phyloP scores from a whole-genome alignment of 2,329 filamentous ascomycete genomes.

The Zelopaecilomyces penicillatus region DNA sequence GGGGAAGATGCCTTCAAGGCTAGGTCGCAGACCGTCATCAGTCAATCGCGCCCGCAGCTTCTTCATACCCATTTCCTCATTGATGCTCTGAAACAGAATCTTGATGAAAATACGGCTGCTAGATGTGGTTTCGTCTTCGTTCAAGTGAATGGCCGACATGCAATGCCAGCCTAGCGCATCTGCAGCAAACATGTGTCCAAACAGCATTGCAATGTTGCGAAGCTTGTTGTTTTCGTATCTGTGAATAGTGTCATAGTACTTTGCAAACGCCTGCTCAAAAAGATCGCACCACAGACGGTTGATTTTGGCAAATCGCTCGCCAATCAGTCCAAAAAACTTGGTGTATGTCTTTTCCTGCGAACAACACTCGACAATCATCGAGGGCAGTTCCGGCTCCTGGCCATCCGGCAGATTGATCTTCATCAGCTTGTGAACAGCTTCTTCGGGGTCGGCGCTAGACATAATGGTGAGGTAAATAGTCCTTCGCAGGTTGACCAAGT shows the following conservation, averaged over 20 bases:
- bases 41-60: conserved; percentile 68
- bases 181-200: conserved; percentile 79
- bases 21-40: conserved; percentile 70
- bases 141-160: conserved; percentile 75
- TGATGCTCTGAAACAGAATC: conserved; percentile 88
- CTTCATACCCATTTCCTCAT: conserved; percentile 76
- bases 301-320: conserved; percentile 90
- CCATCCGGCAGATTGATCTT: conserved; percentile 82
- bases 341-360: conserved; percentile 95
- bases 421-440: conserved; percentile 95
- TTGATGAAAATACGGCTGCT: conserved; percentile 98
- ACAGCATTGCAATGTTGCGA: conserved; percentile 90
- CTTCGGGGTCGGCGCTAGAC: conserved; percentile 92
- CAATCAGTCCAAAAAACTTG: conserved; percentile 93
- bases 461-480: conserved; percentile 98
- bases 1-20: conserved; percentile 81
- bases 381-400: conserved; percentile 81
- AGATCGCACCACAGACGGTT: conserved; percentile 91
- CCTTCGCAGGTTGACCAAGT: conserved; percentile 84
- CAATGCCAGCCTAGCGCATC: conserved; percentile 92
- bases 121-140: conserved; percentile 93
- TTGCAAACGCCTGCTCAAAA: conserved; percentile 81
- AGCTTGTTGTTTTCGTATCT: conserved; percentile 93
- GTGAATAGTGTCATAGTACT: conserved; percentile 96
- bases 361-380: conserved; percentile 96